Percentiles rank a stretch among this genome's conserved stretches.
Evolutionary conservation across 192 early-diverging fungal genomes (phyloP).

Genomic region (Phycomyces nitens): DNA sequence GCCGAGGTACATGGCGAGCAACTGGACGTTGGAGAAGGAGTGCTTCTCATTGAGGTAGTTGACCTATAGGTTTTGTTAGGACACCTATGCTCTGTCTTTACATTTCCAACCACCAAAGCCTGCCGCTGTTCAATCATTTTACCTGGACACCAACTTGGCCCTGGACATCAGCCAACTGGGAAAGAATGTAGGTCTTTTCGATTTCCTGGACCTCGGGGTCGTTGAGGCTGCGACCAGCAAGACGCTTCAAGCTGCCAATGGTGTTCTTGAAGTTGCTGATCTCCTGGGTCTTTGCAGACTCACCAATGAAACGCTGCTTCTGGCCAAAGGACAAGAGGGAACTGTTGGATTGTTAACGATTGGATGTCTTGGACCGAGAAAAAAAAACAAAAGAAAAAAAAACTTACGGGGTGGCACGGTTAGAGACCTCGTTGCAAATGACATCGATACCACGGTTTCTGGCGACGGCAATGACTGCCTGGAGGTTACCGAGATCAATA

Average conservation of each 20-base stretch:
- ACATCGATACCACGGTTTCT: conserved; percentile 98
- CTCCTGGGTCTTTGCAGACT: conserved; percentile 92
- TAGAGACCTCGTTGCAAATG: conserved; percentile 94
- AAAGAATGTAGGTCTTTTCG: conserved; percentile 82
- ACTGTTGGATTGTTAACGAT: no score
- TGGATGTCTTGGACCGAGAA: no score
- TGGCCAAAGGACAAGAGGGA: conserved; percentile 90
- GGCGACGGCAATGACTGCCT: conserved; percentile 94
- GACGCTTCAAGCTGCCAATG: conserved; percentile 83
- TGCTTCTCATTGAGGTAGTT: conserved; percentile 75
- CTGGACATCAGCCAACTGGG: conserved; percentile 72
- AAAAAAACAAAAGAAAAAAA: conserved; percentile 7
- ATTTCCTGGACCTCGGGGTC: conserved; percentile 82
- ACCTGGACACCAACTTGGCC: conserved; percentile 84
- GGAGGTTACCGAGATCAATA: conserved; percentile 95
- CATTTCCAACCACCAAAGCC: background rate
- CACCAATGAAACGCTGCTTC: conserved; percentile 95
- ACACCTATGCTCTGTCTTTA: background rate
- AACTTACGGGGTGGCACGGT: conserved; percentile 90
- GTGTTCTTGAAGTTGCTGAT: conserved; percentile 98
- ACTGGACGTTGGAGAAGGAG: conserved; percentile 82
- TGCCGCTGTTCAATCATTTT: background rate
- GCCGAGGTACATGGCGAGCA: conserved; percentile 90
- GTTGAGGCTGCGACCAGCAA: conserved; percentile 79
- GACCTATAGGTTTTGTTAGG: conserved; percentile 44